Percentiles rank a stretch among this genome's conserved stretches.
Evolutionary conservation across 768 basidiomycete genomes (phyloP).

Genomic region (Tephrocybe sp.): DNA sequence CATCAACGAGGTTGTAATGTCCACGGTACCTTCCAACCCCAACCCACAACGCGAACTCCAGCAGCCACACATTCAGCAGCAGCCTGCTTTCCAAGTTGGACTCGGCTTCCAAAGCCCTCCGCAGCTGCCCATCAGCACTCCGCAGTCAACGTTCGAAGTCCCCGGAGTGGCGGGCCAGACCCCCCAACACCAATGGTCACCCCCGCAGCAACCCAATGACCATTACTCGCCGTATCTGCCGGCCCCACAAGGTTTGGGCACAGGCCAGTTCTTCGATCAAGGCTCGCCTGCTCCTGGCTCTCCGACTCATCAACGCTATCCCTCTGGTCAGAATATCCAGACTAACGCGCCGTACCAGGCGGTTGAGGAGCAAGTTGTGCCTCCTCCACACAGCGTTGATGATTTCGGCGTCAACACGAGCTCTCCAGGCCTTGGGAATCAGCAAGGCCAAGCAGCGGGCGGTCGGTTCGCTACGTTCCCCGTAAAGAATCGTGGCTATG

Average conservation of each 20-base stretch:
- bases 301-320: constrained; percentile 9
- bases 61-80: constrained; percentile 6
- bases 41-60: constrained; percentile 4
- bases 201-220: constrained; percentile 2
- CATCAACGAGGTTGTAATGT: constrained; percentile 53
- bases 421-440: constrained; percentile 21
- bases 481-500: constrained; percentile 35
- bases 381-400: constrained; percentile 30
- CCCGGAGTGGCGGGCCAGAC: constrained; percentile 5
- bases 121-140: constrained; percentile 3
- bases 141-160: constrained; percentile 8
- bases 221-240: constrained; percentile 23
- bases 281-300: constrained; percentile 15
- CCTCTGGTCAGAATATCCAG: constrained; percentile 6
- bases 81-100: background rate
- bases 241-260: constrained; percentile 27
- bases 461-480: constrained; percentile 73
- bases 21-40: constrained; percentile 32
- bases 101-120: constrained; percentile 3
- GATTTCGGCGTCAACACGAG: constrained; percentile 39
- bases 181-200: constrained; percentile 13
- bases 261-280: constrained; percentile 28
- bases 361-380: constrained; percentile 1
- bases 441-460: constrained; percentile 25
- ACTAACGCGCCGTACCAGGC: constrained; percentile 10